Conservation (phyloP, 495 filamentous ascomycete species). For the Jackrogersella multiformis region DNA sequence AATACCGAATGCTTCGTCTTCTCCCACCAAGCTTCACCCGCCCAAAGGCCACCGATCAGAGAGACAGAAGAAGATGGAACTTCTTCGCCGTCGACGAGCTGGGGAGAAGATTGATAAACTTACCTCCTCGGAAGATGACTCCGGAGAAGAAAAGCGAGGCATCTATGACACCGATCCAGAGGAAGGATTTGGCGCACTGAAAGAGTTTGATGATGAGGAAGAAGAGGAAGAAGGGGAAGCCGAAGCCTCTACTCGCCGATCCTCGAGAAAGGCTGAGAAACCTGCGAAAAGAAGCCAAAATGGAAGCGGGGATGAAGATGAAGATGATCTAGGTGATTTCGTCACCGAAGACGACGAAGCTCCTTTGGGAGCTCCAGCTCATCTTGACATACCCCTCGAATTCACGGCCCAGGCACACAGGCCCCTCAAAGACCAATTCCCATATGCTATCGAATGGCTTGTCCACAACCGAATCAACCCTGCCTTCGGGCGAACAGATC, state of each 20-base stretch:
- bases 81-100: constrained; percentile 65
- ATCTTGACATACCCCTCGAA: constrained; percentile 70
- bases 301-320: constrained; percentile 52
- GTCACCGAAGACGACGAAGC: constrained; percentile 71
- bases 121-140: constrained; percentile 46
- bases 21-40: constrained; percentile 28
- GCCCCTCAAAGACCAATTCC: constrained; percentile 79
- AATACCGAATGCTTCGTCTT: constrained; percentile 12
- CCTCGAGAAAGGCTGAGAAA: constrained; percentile 22
- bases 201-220: constrained; percentile 61
- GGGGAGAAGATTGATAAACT: constrained; percentile 61
- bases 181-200: constrained; percentile 45
- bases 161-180: constrained; percentile 58
- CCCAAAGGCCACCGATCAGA: constrained; percentile 38
- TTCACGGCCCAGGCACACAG: constrained; percentile 73
- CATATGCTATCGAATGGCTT: constrained; percentile 82
- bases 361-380: constrained; percentile 68
- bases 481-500: constrained; percentile 70
- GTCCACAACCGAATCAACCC: constrained; percentile 78
- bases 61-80: constrained; percentile 57
- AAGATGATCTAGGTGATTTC: constrained; percentile 76
- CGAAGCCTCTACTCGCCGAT: constrained; percentile 13
- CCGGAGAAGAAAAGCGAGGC: constrained; percentile 48
- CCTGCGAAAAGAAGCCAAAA: constrained; percentile 9
- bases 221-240: constrained; percentile 39